Base-by-base conservation (phyloP, 192 early-diverging fungal species). In the Linnemannia elongata region DNA sequence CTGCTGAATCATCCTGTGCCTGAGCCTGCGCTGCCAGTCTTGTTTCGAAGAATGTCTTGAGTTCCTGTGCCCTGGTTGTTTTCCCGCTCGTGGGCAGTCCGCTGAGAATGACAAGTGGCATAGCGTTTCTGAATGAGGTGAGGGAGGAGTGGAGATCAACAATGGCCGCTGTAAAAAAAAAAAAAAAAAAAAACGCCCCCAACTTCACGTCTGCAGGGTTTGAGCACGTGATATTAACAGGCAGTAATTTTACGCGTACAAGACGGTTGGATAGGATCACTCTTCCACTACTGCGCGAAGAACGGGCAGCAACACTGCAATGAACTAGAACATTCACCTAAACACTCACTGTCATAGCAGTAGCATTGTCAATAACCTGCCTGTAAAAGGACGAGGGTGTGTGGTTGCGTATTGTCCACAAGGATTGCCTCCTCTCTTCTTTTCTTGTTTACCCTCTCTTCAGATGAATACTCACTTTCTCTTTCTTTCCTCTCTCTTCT, bases 41-140 rank as follows among this genome's bases (percentile, higher is more conserved):
- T 17, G 88, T 88, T 60, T 91, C 88, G 70, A 94, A 90, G 69
- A 89, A 90, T 13, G 75, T 66, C 76, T 94, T 91, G 17, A 99
- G 92, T 88, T 97, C 92, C 20, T 79, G 76, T 1, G 97, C 94
- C 49, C 98, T 91, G 39, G 89, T 95, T 10, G 97, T 96, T 85
- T 99, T 99, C 71, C 98, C 98, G 80, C 95, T 95, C 52, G 93
- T 94, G 75, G 98, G 98, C 72, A 96, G 90, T 33, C 98, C 98
- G 72, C 93, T 94, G 71, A 99, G 89, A 73, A 96, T 93, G 39
- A 99, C 91, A 7, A 99, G 93, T 39, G 98, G 98, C 98, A 99
- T 99, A 88, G 77, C 75, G 69, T 35, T 47, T 54, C 39, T 12
- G 4, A 13, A 15, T 66, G 24, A 13, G 13, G 3, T 0, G 30